phyloP scores from a whole-genome alignment of 2,329 filamentous ascomycete genomes.

The Zopfia rhizophila region DNA sequence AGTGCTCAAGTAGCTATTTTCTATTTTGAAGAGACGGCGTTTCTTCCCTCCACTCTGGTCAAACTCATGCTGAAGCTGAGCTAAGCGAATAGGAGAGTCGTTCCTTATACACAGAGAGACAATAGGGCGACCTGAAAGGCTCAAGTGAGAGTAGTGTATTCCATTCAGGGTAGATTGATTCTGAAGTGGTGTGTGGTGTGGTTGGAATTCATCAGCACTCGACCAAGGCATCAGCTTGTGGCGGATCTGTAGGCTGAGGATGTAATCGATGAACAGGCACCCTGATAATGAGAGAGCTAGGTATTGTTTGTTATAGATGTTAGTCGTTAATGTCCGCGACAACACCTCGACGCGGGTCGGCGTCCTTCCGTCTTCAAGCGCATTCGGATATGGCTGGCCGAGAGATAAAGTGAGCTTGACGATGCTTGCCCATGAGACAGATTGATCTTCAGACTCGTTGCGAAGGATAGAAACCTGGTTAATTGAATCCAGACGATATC shows the following conservation, averaged over 20 bases:
- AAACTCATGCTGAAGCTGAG: conserved; percentile 40
- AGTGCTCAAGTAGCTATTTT: conserved; percentile 30
- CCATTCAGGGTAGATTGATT: conserved; percentile 40
- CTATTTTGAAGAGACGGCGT: conserved; percentile 35
- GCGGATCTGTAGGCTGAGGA: conserved; percentile 39
- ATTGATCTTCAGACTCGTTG: conserved; percentile 28
- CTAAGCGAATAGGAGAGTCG: conserved; percentile 36
- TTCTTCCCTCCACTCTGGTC: conserved; percentile 34
- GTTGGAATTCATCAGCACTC: conserved; percentile 36
- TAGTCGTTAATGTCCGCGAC: conserved; percentile 36
- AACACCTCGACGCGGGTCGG: conserved; percentile 35
- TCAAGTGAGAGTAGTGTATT: conserved; percentile 33
- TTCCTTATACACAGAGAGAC: conserved; percentile 25
- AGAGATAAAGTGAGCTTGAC: conserved; percentile 33
- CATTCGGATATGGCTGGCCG: conserved; percentile 27
- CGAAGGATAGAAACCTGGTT: conserved; percentile 25
- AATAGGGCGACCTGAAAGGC: conserved; percentile 29
- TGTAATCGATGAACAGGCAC: conserved; percentile 38
- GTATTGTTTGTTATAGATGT: conserved; percentile 32
- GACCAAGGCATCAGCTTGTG: conserved; percentile 41
- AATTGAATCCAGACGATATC: conserved; percentile 27
- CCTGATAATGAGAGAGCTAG: conserved; percentile 30
- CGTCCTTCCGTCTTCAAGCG: conserved; percentile 1
- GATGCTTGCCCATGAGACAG: conserved; percentile 33
- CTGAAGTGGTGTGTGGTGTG: conserved; percentile 36